Conservation (phyloP, 2,329 filamentous ascomycete species). For the Neoascochyta sp. region DNA sequence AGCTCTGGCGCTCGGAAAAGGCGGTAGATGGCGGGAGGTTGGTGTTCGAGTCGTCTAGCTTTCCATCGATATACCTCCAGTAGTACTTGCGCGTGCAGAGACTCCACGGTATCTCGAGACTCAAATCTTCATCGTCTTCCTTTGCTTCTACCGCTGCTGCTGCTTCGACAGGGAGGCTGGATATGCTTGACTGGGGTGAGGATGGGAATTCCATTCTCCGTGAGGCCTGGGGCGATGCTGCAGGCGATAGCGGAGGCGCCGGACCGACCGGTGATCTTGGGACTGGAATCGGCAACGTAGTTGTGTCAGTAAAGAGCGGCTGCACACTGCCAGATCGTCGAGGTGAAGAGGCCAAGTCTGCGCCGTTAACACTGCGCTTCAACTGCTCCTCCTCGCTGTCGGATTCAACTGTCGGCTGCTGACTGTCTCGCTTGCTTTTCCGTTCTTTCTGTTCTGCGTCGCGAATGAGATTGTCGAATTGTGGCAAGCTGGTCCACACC, state of each 20-base stretch:
- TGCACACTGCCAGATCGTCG: conserved; percentile 20
- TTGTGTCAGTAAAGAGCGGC: conserved; percentile 28
- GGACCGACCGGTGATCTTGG: conserved; percentile 16
- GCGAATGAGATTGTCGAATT: conserved; percentile 27
- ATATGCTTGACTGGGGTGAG: conserved; percentile 26
- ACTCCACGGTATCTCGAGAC: conserved; percentile 38
- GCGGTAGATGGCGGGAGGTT: conserved; percentile 24
- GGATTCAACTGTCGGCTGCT: conserved; percentile 35
- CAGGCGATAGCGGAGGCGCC: conserved; percentile 23
- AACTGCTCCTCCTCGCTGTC: conserved; percentile 32
- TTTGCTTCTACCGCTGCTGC: conserved; percentile 32
- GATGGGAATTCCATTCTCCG: conserved; percentile 12
- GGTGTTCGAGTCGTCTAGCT: conserved; percentile 28
- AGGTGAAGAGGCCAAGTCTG: conserved; percentile 9
- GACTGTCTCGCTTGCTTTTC: conserved; percentile 22
- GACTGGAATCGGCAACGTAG: conserved; percentile 18
- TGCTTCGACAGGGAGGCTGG: conserved; percentile 27
- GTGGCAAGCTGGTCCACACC: conserved; percentile 32
- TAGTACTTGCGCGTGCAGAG: conserved; percentile 31
- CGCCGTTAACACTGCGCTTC: conserved; percentile 9
- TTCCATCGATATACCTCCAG: conserved; percentile 37
- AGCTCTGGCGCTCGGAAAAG: conserved; percentile 27
- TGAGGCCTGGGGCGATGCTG: conserved; percentile 22
- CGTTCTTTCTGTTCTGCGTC: conserved; percentile 21
- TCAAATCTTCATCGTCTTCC: conserved; percentile 27